Evolutionary conservation across 1,284 basidiomycete genomes (phyloP).

Genomic region (Microbotryum scabiosae): DNA sequence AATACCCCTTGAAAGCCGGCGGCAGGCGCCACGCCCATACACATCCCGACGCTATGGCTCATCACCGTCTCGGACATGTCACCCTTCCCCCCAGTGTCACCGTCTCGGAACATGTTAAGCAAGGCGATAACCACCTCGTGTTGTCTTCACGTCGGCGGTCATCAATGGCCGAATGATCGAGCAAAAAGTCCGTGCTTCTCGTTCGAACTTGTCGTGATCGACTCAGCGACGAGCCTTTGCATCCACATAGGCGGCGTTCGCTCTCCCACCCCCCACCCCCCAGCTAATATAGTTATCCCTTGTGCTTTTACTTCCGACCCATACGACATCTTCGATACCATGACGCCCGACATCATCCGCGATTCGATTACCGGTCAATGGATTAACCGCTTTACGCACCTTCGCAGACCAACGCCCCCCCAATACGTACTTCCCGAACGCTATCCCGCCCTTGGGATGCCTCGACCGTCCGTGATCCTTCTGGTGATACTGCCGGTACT

Average conservation of each 20-base stretch:
- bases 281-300: no score
- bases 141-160: constrained; percentile 64
- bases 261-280: no score
- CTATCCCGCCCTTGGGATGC: constrained; percentile 12
- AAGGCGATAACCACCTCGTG: constrained; percentile 57
- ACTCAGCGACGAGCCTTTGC: no score
- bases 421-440: constrained; percentile 24
- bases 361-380: constrained; percentile 28
- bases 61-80: constrained; percentile 1
- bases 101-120: constrained; percentile 51
- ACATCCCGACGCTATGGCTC: no score
- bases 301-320: no score
- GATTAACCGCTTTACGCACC: constrained; percentile 21
- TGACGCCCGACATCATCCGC: constrained; percentile 24
- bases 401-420: constrained; percentile 27
- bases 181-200: constrained; percentile 9
- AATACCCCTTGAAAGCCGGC: neutral
- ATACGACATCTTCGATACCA: neutral
- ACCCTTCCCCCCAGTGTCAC: constrained; percentile 49
- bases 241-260: no score
- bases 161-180: constrained; percentile 48
- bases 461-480: no score
- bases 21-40: no score
- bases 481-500: neutral
- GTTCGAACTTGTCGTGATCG: constrained; percentile 23